Evolutionary conservation across 2,329 filamentous ascomycete genomes (phyloP), one percentile per base, ranked within the genome.

Genomic region (Curvularia spicifera): DNA sequence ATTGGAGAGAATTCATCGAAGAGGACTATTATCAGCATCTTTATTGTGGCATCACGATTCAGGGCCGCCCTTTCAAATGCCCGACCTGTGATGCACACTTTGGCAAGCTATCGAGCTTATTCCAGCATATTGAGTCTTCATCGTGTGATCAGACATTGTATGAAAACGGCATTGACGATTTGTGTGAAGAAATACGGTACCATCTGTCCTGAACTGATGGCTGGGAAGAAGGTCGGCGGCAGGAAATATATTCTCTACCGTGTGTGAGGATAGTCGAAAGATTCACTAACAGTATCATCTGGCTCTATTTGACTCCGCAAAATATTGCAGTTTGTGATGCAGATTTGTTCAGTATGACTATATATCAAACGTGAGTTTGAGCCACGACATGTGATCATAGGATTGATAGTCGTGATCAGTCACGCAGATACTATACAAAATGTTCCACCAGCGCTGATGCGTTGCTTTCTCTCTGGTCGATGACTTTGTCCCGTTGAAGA

Each of bases 121-220:
- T 60, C 13, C 57, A 60, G 50, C 57, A 60, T 39, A n/a, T 57
- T 1, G 58, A 60, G 42, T 53, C 58, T 9, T 12, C 33, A 26
- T 31, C 58, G 4, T 60, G 54, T 37, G 28, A n/a, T 7, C 58
- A 60, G 42, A 54, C 20, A 1, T 24, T 54, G 44, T 13, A n/a
- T 10, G 9, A 43, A 1, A 18, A 37, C n/a, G 6, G 15, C 8
- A 37, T 37, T 15, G 13, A 12, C n/a, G 15, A 37, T 13, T 37
- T 37, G 15, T 5, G n/a, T 7, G 13, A 18, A n/a, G 33, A 35
- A 5, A 13, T 35, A 12, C 10, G 10, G 33, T 5, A 13, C 13
- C 12, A 6, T 4, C 12, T 35, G 3, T 15, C 33, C 33, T 35
- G 33, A 35, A 35, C 13, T 35, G 12, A 35, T 35, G 4, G 13